phyloP scores from a whole-genome alignment of 768 basidiomycete species.

The Lactifluus piperatus region DNA sequence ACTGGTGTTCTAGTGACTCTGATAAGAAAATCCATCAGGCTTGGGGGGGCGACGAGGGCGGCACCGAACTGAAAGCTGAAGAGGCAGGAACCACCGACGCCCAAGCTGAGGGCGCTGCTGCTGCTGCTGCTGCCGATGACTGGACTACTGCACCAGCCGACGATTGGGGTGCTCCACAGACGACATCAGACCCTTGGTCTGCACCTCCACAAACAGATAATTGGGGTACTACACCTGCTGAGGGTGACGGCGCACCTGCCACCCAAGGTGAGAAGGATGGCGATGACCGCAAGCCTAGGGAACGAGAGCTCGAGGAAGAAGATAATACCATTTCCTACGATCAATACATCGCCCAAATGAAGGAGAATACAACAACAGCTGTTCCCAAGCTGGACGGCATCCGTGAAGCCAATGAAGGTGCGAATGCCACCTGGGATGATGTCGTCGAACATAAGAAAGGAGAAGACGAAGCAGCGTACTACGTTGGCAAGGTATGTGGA shows the following conservation, averaged over 20 bases:
- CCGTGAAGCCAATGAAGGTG: conserved; percentile 75
- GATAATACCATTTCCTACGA: conserved; percentile 93
- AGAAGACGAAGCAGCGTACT: conserved; percentile 67
- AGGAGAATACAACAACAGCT: conserved; percentile 43
- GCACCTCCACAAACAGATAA: conserved; percentile 22
- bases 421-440: conserved; percentile 62
- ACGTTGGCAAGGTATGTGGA: conserved; percentile 71
- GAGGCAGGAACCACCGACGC: conserved; percentile 67
- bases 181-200: conserved; percentile 31
- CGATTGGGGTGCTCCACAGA: conserved; percentile 29
- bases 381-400: conserved; percentile 69
- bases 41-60: conserved; percentile 92
- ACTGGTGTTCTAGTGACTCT: conserved; percentile 54
- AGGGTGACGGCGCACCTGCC: conserved; percentile 25
- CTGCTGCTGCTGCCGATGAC: conserved; percentile 21
- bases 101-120: conserved; percentile 36
- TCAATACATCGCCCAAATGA: conserved; percentile 81
- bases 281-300: conserved; percentile 33
- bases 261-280: conserved; percentile 30
- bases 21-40: conserved; percentile 92
- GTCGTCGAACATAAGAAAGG: conserved; percentile 55
- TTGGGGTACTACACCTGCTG: conserved; percentile 28
- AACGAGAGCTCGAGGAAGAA: conserved; percentile 71
- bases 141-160: conserved; percentile 29
- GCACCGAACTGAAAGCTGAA: conserved; percentile 75